Percentiles rank a stretch among this genome's conserved stretches.
Conservation (phyloP, 768 basidiomycete species). For the Coprinopsis cinerea region DNA sequence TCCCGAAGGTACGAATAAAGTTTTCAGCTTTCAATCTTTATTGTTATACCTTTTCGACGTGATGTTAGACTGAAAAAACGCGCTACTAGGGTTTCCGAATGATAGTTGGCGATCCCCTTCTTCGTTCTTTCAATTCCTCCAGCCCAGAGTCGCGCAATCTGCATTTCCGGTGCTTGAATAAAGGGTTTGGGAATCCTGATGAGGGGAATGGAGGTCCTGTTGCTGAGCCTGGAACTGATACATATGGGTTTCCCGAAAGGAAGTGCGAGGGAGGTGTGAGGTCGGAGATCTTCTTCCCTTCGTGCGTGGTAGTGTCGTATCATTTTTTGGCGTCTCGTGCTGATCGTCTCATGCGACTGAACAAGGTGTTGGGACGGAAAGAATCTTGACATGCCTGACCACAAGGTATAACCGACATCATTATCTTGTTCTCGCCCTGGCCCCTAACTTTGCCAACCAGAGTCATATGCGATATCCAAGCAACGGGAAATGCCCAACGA, state of each 20-base stretch:
- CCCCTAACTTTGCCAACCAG: neutral
- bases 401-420: neutral
- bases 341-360: neutral
- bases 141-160: neutral
- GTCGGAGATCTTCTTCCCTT: constrained; percentile 8
- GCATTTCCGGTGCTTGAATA: constrained; percentile 4
- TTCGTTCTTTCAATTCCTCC: constrained; percentile 4
- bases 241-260: neutral
- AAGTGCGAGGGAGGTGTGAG: constrained; percentile 3
- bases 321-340: neutral
- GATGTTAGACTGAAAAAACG: neutral
- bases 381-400: constrained; percentile 6
- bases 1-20: constrained; percentile 17
- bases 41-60: neutral
- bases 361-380: constrained; percentile 8
- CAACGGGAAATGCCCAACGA: constrained; percentile 3
- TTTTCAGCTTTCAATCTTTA: no score
- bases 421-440: neutral
- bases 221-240: constrained; percentile 4
- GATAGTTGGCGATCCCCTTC: constrained; percentile 8
- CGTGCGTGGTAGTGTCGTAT: neutral
- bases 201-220: constrained; percentile 9
- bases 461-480: constrained; percentile 6
- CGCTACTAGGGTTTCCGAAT: constrained; percentile 6
- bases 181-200: neutral